Conservation (phyloP, 2,329 filamentous ascomycete species). For the Anisogramma anomala region DNA sequence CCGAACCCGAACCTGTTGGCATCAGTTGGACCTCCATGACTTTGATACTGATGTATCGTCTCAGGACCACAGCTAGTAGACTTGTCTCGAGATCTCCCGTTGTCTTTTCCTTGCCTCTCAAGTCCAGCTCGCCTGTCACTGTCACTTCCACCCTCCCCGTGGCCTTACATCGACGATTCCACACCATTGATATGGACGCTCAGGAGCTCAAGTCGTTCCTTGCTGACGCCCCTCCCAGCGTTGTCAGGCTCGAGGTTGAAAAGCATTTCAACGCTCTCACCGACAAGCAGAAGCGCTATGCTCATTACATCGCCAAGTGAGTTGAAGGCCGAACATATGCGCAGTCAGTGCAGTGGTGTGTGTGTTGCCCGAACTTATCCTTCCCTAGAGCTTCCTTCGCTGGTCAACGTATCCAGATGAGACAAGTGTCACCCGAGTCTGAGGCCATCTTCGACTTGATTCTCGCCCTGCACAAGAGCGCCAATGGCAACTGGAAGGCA, state of each 20-base stretch:
- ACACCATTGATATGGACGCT: slow-evolving; percentile 43
- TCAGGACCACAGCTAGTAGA: slow-evolving; percentile 11
- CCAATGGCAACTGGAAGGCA: slow-evolving; percentile 58
- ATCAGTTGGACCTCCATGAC: too few species aligned
- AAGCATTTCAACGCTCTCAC: slow-evolving; percentile 76
- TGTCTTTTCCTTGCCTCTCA: not conserved
- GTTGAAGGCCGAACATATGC: slow-evolving; percentile 17
- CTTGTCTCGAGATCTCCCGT: slow-evolving; percentile 8
- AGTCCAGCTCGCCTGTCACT: not conserved
- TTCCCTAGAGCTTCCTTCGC: slow-evolving; percentile 56
- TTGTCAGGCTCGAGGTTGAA: slow-evolving; percentile 81
- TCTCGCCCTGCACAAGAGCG: slow-evolving; percentile 54
- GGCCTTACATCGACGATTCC: too few species aligned
- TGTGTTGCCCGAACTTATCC: slow-evolving; percentile 6
- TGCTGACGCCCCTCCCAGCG: slow-evolving; percentile 78
- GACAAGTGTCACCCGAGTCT: slow-evolving; percentile 72
- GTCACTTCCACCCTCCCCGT: too few species aligned
- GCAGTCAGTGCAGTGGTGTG: too few species aligned
- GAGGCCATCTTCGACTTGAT: slow-evolving; percentile 76
- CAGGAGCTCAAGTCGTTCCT: slow-evolving; percentile 64
- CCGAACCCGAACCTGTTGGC: too few species aligned
- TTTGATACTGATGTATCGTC: slow-evolving; percentile 9
- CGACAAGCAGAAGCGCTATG: slow-evolving; percentile 75
- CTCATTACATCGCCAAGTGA: slow-evolving; percentile 77
- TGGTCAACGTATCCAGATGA: slow-evolving; percentile 65